Base-by-base conservation (phyloP, 345 rosid genomes). In the Diplotaxis tenuifolia region DNA sequence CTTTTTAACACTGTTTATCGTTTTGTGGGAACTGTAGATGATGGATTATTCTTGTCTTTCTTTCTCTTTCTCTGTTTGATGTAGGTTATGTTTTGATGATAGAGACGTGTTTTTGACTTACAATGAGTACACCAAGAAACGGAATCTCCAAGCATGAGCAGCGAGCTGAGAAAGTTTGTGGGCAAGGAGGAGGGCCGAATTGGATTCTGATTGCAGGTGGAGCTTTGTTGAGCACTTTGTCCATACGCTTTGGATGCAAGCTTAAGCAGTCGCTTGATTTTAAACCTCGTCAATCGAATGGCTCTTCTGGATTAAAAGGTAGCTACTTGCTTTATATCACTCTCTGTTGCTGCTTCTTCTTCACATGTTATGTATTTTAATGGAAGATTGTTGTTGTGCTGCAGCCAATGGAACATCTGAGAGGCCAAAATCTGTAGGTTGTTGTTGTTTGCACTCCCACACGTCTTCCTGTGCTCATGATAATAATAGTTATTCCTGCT, bases 201-300 rank as follows among this genome's bases (percentile, higher is more conserved):
- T 95, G 99, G 99, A 79, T 95, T 55, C 90, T 95, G 4, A 87
- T 95, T 59, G 99, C 96, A 1, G 99, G 98, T 1, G 96, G 96
- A 64, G 96, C 99, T 63, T 88, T 95, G 79, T 75, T 95, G 67
- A 92, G 98, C 83, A 95, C 99, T 9, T 71, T 95, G 80, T 87
- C 99, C 12, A 78, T 95, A 79, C 99, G 87, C 56, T 85, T 95
- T 67, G 99, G 99, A 60, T 92, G 71, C 87, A 92, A 92, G 86
- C 85, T 95, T 57, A 95, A 86, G 82, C 99, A 85, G 86, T 78
- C 87, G 14, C 75, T 83, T 42, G 90, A 84, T 75, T 58, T 77
- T 21, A 95, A 77, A 85, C 87, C 86, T 75, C n/a, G n/a, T n/a
- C n/a, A n/a, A n/a, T n/a, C n/a, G n/a, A n/a, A n/a, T n/a, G 86